phyloP scores from a whole-genome alignment of 495 filamentous ascomycete genomes.

The Neurospora tetraspora region DNA sequence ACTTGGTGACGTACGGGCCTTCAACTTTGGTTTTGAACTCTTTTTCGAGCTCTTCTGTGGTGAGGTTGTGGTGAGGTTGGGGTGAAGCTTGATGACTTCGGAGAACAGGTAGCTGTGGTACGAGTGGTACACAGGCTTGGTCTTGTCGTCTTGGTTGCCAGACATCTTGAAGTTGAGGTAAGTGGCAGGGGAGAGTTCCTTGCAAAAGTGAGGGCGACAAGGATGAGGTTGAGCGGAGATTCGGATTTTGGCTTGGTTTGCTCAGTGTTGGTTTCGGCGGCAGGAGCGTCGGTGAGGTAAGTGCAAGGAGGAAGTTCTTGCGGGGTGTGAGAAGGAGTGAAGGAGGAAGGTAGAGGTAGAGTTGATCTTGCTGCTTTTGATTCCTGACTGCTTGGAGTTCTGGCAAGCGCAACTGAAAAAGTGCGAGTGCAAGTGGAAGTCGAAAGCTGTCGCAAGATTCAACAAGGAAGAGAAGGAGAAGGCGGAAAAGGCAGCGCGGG shows the following conservation, averaged over 20 bases:
- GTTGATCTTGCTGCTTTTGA: background rate
- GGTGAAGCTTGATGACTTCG: background rate
- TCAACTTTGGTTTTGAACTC: background rate
- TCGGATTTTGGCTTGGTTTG: slow-evolving; percentile 23
- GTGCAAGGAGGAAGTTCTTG: no score
- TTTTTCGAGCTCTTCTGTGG: background rate
- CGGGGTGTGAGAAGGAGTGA: no score
- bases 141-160: background rate
- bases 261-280: slow-evolving; percentile 11
- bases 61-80: background rate
- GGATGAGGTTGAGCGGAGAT: slow-evolving; percentile 13
- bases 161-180: background rate
- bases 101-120: background rate
- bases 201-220: no score
- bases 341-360: no score
- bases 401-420: background rate
- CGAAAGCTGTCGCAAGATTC: background rate
- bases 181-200: background rate
- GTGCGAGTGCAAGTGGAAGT: background rate
- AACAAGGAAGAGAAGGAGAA: background rate
- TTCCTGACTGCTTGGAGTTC: background rate
- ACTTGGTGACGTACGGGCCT: background rate
- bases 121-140: background rate
- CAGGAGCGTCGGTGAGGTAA: slow-evolving; percentile 7
- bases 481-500: background rate